A percentile compares a stretch with the other conserved stretches of the same genome.
Evolutionary conservation across 1,284 basidiomycete species (phyloP).

Genomic region (Cryptococcus floricola): DNA sequence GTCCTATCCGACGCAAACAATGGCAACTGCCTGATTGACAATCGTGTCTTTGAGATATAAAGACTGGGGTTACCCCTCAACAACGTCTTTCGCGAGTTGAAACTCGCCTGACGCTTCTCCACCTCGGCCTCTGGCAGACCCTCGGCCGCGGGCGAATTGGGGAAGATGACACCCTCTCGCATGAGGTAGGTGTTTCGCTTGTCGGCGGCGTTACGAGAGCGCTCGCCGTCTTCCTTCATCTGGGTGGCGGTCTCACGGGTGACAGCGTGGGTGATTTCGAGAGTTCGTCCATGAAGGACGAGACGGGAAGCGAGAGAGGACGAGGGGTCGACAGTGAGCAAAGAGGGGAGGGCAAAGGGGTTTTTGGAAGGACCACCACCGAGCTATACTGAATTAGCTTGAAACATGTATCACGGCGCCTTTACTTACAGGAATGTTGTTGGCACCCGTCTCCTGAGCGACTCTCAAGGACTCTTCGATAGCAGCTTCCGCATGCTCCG

Average conservation of each 20-base stretch:
- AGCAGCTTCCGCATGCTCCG: conserved; percentile 79
- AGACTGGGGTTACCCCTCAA: conserved; percentile 87
- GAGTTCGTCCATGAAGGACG: conserved; percentile 85
- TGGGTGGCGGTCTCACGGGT: conserved; percentile 80
- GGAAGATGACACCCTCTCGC: conserved; percentile 81
- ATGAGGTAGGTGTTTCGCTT: conserved; percentile 95
- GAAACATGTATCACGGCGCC: not conserved
- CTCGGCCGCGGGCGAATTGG: conserved; percentile 73
- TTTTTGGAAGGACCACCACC: conserved; percentile 56
- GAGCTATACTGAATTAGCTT: conserved; percentile 30
- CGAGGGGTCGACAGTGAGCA: conserved; percentile 93
- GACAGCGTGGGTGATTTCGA: conserved; percentile 87
- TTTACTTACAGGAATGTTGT: conserved; percentile 38
- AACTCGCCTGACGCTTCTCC: conserved; percentile 75
- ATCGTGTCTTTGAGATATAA: conserved; percentile 88
- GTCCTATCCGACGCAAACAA: conserved; percentile 83
- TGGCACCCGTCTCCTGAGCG: conserved; percentile 56
- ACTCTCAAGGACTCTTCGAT: conserved; percentile 76
- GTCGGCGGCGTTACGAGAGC: conserved; percentile 81
- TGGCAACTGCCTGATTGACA: conserved; percentile 89
- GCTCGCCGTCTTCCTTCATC: conserved; percentile 81
- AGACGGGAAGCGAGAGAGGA: conserved; percentile 75
- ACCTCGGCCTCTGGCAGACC: conserved; percentile 67
- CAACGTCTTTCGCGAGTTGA: conserved; percentile 71
- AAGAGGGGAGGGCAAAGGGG: conserved; percentile 77